Percentiles rank a stretch among this genome's conserved stretches.
Conservation (phyloP, 768 basidiomycete species). For the Polyporus arcularius region DNA sequence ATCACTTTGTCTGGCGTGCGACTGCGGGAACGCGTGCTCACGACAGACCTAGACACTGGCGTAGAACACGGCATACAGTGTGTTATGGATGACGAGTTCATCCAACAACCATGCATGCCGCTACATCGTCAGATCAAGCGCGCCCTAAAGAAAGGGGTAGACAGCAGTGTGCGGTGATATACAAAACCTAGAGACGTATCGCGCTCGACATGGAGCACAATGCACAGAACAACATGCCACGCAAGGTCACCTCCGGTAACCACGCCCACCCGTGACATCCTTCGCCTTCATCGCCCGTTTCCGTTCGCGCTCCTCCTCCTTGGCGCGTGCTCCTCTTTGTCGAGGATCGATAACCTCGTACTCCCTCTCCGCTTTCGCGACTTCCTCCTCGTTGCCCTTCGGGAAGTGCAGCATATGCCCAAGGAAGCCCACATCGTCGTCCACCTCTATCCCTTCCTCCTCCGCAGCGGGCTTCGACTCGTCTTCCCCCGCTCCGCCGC, state of each 20-base stretch:
- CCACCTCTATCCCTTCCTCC: conserved; percentile 69
- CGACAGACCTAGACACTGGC: no score
- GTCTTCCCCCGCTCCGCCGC: conserved; percentile 8
- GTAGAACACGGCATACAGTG: no score
- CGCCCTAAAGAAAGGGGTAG: no score
- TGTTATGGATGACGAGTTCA: no score
- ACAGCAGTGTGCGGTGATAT: no score
- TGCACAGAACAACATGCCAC: no score
- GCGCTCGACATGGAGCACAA: no score
- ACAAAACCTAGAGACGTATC: no score
- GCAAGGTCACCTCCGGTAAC: conserved; percentile 25
- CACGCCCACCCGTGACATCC: conserved; percentile 25
- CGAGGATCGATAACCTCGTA: conserved; percentile 91
- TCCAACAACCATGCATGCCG: no score
- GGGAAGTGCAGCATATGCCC: conserved; percentile 72
- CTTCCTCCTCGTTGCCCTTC: conserved; percentile 78
- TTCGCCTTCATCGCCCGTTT: conserved; percentile 39
- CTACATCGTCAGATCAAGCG: no score
- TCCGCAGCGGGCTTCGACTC: conserved; percentile 23
- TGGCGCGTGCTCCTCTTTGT: conserved; percentile 68
- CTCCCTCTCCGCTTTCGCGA: conserved; percentile 74
- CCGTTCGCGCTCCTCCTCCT: conserved; percentile 75
- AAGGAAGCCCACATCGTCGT: conserved; percentile 76
- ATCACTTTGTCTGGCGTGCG: no score
- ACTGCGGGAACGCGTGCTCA: no score